These are phyloP conservation scores for Starmera dryadoides DNA, from an alignment of 805 yeast genomes.

Conservation along the genomic window DNA sequence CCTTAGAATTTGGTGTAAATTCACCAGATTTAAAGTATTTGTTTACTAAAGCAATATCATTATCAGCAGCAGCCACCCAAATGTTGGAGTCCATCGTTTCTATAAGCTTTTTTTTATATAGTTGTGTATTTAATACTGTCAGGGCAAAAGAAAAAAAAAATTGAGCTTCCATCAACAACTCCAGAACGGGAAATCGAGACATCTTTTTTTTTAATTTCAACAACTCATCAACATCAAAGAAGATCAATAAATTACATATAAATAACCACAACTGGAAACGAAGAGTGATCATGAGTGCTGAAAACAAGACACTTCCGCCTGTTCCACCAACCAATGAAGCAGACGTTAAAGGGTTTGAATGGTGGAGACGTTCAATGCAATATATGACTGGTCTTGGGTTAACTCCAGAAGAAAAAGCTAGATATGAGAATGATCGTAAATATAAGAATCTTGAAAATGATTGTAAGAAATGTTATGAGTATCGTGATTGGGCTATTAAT, in stretches of 20 bases:
- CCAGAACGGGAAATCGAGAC: too few relatives aligned
- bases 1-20: constrained; percentile 64
- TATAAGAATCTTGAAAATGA: constrained; percentile 39
- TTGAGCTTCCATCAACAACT: too few relatives aligned
- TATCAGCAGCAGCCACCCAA: constrained; percentile 95
- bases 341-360: constrained; percentile 47
- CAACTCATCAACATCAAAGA: too few relatives aligned
- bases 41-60: constrained; percentile 54
- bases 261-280: too few relatives aligned
- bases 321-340: constrained; percentile 6
- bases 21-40: constrained; percentile 41
- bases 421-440: constrained; percentile 49
- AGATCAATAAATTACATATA: too few relatives aligned
- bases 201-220: too few relatives aligned
- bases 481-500: constrained; percentile 70
- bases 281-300: too few relatives aligned
- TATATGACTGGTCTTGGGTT: constrained; percentile 68
- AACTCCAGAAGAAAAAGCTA: constrained; percentile 39
- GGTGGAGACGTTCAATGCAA: constrained; percentile 73
- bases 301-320: constrained; percentile 3
- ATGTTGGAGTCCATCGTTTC: constrained; percentile 39
- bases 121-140: background rate
- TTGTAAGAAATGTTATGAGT: constrained; percentile 66
- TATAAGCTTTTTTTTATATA: background rate
- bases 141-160: too few relatives aligned